Evolutionary conservation across 148 eudicot genomes (phyloP).

Genomic region (Oxyria digyna): DNA sequence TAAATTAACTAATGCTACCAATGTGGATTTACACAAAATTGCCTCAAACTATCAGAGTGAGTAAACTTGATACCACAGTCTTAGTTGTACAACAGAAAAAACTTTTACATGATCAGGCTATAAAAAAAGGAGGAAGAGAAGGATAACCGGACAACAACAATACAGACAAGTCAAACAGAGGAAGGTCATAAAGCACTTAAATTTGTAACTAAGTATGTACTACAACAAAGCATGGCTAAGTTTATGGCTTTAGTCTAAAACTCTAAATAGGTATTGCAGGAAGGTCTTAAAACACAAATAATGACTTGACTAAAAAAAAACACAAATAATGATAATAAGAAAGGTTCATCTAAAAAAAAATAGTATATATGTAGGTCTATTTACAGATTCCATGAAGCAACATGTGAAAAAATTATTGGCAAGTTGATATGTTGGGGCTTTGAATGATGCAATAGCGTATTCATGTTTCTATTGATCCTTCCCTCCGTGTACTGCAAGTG

Average conservation of each 20-base stretch:
- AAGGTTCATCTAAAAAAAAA: background rate
- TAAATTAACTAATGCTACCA: too few species aligned
- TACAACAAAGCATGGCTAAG: background rate
- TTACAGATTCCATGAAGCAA: background rate
- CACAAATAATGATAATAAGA: background rate
- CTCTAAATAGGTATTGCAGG: background rate
- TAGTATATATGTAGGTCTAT: background rate
- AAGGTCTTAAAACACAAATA: background rate
- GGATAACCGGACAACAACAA: background rate
- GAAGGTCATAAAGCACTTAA: background rate
- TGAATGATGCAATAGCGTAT: too few species aligned
- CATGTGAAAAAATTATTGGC: background rate
- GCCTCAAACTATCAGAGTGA: too few species aligned
- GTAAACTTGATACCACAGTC: slow-evolving; percentile 91
- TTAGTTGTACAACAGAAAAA: slow-evolving; percentile 52
- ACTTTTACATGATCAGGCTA: slow-evolving; percentile 5
- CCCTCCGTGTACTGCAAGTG: too few species aligned
- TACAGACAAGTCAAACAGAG: background rate
- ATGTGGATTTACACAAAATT: too few species aligned
- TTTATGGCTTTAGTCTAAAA: too few species aligned
- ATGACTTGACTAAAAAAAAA: too few species aligned
- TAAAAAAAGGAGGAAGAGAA: background rate
- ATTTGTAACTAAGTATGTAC: background rate
- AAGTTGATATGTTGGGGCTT: background rate
- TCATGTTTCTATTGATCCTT: too few species aligned